phyloP scores from a whole-genome alignment of 495 filamentous ascomycete genomes.

The Penicillium nucicola region DNA sequence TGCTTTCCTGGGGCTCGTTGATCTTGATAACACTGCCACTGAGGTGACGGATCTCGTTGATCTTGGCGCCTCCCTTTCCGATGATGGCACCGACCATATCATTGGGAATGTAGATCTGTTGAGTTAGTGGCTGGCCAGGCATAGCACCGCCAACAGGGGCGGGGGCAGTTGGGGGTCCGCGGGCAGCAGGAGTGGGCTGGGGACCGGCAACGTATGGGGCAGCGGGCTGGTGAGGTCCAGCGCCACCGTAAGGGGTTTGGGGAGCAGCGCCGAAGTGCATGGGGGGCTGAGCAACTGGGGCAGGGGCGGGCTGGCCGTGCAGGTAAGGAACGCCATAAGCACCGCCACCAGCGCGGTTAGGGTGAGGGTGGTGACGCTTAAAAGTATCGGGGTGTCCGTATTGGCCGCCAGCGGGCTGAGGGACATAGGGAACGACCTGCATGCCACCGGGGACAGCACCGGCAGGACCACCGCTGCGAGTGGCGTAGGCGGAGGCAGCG shows the following conservation, averaged over 20 bases:
- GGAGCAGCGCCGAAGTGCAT: constrained; percentile 75
- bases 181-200: constrained; percentile 56
- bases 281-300: constrained; percentile 58
- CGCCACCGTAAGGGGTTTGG: constrained; percentile 62
- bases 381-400: constrained; percentile 90
- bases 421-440: constrained; percentile 94
- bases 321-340: constrained; percentile 70
- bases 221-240: constrained; percentile 74
- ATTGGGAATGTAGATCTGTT: constrained; percentile 98
- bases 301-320: constrained; percentile 60
- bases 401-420: constrained; percentile 85
- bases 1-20: constrained; percentile 98
- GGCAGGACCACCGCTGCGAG: constrained; percentile 87
- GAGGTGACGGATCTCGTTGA: constrained; percentile 96
- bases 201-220: constrained; percentile 50
- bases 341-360: constrained; percentile 62
- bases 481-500: constrained; percentile 94
- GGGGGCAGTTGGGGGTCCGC: constrained; percentile 45
- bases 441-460: constrained; percentile 93
- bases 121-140: constrained; percentile 84
- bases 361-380: constrained; percentile 62
- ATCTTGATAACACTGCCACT: constrained; percentile 99
- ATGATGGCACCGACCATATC: constrained; percentile 99
- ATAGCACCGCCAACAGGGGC: constrained; percentile 73
- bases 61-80: constrained; percentile 97